Conservation (phyloP, 208 protist species). For the Crithidia expoeki region DNA sequence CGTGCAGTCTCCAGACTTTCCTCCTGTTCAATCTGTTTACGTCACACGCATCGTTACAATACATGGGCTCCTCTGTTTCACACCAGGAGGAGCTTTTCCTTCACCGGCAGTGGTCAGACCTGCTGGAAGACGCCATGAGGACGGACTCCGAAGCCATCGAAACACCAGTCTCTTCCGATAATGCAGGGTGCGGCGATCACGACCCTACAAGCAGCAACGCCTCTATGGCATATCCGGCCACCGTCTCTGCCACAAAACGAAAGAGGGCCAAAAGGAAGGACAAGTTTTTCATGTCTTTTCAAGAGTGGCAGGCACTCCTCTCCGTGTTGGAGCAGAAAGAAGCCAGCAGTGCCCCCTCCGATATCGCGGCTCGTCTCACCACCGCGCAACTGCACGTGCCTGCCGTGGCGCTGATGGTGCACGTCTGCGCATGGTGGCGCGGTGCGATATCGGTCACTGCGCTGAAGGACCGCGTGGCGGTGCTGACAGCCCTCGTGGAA, state of each 20-base stretch:
- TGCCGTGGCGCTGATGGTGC: constrained; percentile 62
- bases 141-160: constrained; percentile 28
- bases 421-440: constrained; percentile 63
- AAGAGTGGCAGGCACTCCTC: constrained; percentile 78
- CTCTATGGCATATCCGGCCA: no score
- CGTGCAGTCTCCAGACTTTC: no score
- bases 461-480: constrained; percentile 39
- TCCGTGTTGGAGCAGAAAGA: constrained; percentile 43
- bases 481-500: constrained; percentile 31
- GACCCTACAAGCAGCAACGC: neutral
- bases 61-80: constrained; percentile 70
- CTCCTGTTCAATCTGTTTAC: no score
- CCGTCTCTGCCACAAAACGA: neutral
- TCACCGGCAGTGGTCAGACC: constrained; percentile 47
- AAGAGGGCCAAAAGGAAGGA: constrained; percentile 22
- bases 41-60: constrained; percentile 10
- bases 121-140: constrained; percentile 60
- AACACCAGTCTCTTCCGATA: no score
- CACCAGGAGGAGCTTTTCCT: constrained; percentile 79
- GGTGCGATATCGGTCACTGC: constrained; percentile 30
- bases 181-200: no score
- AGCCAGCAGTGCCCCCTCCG: constrained; percentile 41
- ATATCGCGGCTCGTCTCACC: constrained; percentile 38
- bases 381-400: constrained; percentile 47
- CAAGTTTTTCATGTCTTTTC: constrained; percentile 61